phyloP scores from a whole-genome alignment of 148 eudicot genomes.

The Camellia granthamiana region DNA sequence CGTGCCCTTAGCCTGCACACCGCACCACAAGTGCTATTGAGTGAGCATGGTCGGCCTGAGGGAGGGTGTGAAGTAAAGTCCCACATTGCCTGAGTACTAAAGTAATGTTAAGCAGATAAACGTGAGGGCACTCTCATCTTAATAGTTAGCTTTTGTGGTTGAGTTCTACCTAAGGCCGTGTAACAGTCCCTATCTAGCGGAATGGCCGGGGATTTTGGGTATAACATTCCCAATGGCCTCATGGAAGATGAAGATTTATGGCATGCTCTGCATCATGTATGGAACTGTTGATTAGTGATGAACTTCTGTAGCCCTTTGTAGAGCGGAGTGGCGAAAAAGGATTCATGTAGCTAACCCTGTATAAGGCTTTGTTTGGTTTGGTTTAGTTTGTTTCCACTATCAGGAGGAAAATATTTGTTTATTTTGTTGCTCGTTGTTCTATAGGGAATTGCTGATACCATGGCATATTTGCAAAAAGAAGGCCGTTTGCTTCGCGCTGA shows the following conservation, averaged over 20 bases:
- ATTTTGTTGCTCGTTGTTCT: slow-evolving; percentile 7
- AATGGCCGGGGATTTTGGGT: neutral
- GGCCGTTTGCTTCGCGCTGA: slow-evolving; percentile 90
- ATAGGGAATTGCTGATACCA: slow-evolving; percentile 86
- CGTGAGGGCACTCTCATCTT: no score
- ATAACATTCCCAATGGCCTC: slow-evolving; percentile 9
- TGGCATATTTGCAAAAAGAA: slow-evolving; percentile 81
- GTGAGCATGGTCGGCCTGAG: no score
- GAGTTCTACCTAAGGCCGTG: no score
- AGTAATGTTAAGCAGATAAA: no score
- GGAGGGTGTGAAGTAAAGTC: no score
- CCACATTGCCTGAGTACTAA: no score
- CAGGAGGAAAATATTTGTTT: neutral
- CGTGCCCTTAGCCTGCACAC: no score
- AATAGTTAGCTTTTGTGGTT: no score
- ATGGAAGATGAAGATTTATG: slow-evolving; percentile 1
- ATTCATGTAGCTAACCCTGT: no score
- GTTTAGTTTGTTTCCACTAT: neutral
- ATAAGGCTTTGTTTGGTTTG: no score
- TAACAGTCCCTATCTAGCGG: neutral
- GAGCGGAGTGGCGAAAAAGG: no score
- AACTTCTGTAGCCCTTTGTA: neutral
- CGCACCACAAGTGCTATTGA: no score
- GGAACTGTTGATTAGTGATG: neutral
- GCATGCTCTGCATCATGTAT: neutral